Conservation (phyloP, 495 filamentous ascomycete species). For the Trichoderma asperelloides region DNA sequence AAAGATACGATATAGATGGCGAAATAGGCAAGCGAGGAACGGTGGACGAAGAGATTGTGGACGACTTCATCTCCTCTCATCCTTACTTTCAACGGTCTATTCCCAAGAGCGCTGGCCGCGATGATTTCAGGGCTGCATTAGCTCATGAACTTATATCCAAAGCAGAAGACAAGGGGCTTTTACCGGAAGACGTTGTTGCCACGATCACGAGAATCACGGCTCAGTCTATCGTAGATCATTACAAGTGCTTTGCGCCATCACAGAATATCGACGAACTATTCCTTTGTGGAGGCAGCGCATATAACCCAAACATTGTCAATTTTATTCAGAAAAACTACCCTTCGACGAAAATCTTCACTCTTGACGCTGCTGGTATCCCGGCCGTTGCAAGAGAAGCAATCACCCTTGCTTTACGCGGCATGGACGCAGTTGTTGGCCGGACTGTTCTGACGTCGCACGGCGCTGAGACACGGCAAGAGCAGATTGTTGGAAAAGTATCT, state of each 20-base stretch:
- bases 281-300: slow-evolving; percentile 52
- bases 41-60: slow-evolving; percentile 45
- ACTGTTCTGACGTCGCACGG: slow-evolving; percentile 36
- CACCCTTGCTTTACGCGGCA: slow-evolving; percentile 47
- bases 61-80: slow-evolving; percentile 37
- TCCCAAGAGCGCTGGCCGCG: slow-evolving; percentile 53
- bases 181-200: slow-evolving; percentile 37
- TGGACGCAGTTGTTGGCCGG: slow-evolving; percentile 44
- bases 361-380: slow-evolving; percentile 45
- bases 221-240: slow-evolving; percentile 48
- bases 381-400: slow-evolving; percentile 49
- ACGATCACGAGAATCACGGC: slow-evolving; percentile 50
- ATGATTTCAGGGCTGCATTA: slow-evolving; percentile 46
- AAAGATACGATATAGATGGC: slow-evolving; percentile 41
- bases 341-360: slow-evolving; percentile 39
- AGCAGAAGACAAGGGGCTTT: not conserved
- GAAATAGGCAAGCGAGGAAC: slow-evolving; percentile 43
- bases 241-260: slow-evolving; percentile 39
- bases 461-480: not conserved
- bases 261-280: slow-evolving; percentile 42
- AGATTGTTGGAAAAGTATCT: not conserved
- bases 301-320: slow-evolving; percentile 46
- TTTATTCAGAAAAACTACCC: slow-evolving; percentile 43
- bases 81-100: slow-evolving; percentile 40
- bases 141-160: slow-evolving; percentile 35